These are phyloP conservation scores for Boehmeria nivea DNA, from an alignment of 306 rosid genomes.

Conservation along the genomic window DNA sequence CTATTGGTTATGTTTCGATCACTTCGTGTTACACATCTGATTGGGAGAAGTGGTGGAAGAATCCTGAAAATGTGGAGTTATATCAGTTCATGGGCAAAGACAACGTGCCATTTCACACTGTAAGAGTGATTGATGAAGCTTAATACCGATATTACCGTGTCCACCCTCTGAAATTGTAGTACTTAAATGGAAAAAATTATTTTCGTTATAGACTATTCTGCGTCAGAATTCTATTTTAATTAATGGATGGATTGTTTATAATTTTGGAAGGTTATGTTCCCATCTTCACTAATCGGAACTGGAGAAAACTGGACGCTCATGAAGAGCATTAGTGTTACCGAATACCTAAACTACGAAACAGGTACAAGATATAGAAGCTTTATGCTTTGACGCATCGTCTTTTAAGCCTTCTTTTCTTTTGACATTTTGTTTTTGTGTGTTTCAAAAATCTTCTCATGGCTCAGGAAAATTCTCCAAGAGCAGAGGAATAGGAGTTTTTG, in stretches of 20 bases:
- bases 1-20: constrained; percentile 77
- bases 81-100: constrained; percentile 86
- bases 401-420: not conserved
- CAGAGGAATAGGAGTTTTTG: constrained; percentile 64
- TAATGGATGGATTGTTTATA: constrained; percentile 9
- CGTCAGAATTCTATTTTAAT: not conserved
- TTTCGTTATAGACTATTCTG: not conserved
- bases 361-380: constrained; percentile 25
- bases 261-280: constrained; percentile 68
- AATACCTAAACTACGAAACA: constrained; percentile 70
- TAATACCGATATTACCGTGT: no score
- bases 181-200: not conserved
- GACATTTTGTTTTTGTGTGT: not conserved
- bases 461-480: constrained; percentile 77
- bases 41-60: constrained; percentile 89
- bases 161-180: not conserved
- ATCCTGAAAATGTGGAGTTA: constrained; percentile 64
- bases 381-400: constrained; percentile 15
- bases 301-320: constrained; percentile 69
- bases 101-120: constrained; percentile 81
- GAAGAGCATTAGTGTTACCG: constrained; percentile 74
- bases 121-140: constrained; percentile 31
- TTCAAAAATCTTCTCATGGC: not conserved
- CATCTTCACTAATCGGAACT: constrained; percentile 60
- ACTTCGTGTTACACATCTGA: constrained; percentile 67